Evolutionary conservation across 495 filamentous ascomycete species (phyloP).

Genomic region (Hypoxylon subgilvum): DNA sequence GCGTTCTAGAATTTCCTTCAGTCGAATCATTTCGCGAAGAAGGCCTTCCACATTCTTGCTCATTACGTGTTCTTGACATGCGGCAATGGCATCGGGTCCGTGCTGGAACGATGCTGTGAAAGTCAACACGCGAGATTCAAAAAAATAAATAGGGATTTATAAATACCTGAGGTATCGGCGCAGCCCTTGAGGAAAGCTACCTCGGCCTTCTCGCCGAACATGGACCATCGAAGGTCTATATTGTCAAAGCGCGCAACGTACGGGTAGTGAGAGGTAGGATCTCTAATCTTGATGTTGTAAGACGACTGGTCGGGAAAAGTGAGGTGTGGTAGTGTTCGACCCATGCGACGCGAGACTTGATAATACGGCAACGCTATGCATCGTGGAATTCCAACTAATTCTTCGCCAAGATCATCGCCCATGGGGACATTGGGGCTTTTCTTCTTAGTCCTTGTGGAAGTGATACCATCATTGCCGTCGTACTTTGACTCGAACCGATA

Average conservation of each 20-base stretch:
- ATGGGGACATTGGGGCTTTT: conserved; percentile 50
- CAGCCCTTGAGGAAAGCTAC: conserved; percentile 55
- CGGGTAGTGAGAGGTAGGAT: conserved; percentile 53
- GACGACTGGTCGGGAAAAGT: conserved; percentile 59
- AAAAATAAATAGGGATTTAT: background rate
- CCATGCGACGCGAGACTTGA: conserved; percentile 55
- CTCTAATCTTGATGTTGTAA: conserved; percentile 58
- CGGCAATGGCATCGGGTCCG: conserved; percentile 52
- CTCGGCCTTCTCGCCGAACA: conserved; percentile 58
- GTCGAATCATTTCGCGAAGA: conserved; percentile 52
- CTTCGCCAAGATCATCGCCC: conserved; percentile 56
- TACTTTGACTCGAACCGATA: conserved; percentile 59
- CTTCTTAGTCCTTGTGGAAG: conserved; percentile 42
- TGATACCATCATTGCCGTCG: conserved; percentile 58
- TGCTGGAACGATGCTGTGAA: conserved; percentile 50
- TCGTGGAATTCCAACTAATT: conserved; percentile 55
- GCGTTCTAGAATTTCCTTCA: conserved; percentile 59
- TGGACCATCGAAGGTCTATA: conserved; percentile 59
- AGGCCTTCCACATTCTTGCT: conserved; percentile 55
- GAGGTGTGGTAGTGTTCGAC: conserved; percentile 55
- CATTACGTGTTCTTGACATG: conserved; percentile 61
- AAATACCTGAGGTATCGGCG: conserved; percentile 49
- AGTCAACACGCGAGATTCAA: conserved; percentile 4
- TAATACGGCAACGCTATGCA: conserved; percentile 56
- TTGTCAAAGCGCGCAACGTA: conserved; percentile 57